Evolutionary conservation across 2,329 filamentous ascomycete genomes (phyloP), one percentile per base, ranked within the genome.

Genomic region (Penicillium polonicum): DNA sequence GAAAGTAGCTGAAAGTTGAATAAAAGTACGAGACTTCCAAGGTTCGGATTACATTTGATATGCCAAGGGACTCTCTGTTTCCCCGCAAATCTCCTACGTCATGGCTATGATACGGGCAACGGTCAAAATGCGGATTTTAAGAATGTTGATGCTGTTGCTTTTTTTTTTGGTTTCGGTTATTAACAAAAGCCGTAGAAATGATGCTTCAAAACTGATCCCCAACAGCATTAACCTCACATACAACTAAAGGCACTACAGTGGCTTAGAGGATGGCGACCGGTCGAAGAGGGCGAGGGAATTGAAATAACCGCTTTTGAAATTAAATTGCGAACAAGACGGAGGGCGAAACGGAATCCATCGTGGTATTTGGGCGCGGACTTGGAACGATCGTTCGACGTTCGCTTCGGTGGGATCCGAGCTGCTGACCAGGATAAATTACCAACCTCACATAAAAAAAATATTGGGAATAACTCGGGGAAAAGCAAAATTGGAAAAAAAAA

Each of bases 361-460:
- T 62, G 54, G 56, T 38, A 54, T 50, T 61, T 46, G 60, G 61
- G 59, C 57, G 65, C 60, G 55, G 62, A 61, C 44, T 63, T 56
- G 50, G 41, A 57, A 64, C 44, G 62, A 62, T 65, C 61, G 65
- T 60, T 67, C 64, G 64, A 64, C 61, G 65, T 64, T 65, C 62
- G 64, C 58, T 67, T 67, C 63, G 65, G 54, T 60, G 53, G 63
- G 59, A 54, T 65, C 63, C 64, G 64, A 66, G 65, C 65, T 67
- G 65, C 64, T 64, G 64, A 64, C 64, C 63, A 67, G 60, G 61
- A 67, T 65, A 64, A 66, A 66, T 56, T 65, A 64, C 63, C 57
- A 54, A 62, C 43, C 59, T 58, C 60, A 46, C 50, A 38, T 43
- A 48, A 48, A 56, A 29, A 57, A 49, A 44, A 57, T 36, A 51